Conservation (phyloP, 495 filamentous ascomycete genomes). For the Lophiostoma macrostomum region DNA sequence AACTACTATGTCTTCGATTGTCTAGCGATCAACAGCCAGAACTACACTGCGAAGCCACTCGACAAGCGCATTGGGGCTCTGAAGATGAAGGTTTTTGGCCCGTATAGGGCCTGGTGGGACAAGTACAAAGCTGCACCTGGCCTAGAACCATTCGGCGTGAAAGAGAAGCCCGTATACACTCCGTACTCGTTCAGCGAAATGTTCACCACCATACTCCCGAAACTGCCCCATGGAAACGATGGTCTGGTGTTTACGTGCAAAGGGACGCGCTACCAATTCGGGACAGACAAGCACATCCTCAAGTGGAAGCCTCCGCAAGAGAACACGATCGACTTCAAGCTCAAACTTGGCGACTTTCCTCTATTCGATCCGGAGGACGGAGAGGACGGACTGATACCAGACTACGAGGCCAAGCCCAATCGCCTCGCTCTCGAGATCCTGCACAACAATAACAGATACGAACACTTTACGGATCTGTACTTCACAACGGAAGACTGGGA, state of each 20-base stretch:
- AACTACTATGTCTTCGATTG: conserved; percentile 80
- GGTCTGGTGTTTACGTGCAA: conserved; percentile 95
- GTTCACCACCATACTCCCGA: conserved; percentile 80
- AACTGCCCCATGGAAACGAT: conserved; percentile 86
- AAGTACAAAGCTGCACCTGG: conserved; percentile 62
- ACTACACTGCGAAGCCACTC: conserved; percentile 70
- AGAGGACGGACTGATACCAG: conserved; percentile 44
- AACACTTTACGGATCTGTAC: conserved; percentile 58
- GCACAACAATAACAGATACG: conserved; percentile 56
- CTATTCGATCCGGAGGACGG: conserved; percentile 59
- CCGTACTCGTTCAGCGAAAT: conserved; percentile 86
- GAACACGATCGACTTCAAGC: conserved; percentile 88
- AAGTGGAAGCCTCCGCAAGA: conserved; percentile 96
- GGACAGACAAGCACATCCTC: conserved; percentile 87
- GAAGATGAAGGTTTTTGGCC: conserved; percentile 70
- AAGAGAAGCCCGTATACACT: conserved; percentile 83
- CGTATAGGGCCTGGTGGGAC: conserved; percentile 69
- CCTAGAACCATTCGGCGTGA: conserved; percentile 71
- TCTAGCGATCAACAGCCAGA: conserved; percentile 73
- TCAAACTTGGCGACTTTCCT: conserved; percentile 70
- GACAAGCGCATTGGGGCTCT: conserved; percentile 90
- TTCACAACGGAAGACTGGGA: conserved; percentile 82
- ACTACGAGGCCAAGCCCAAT: conserved; percentile 60
- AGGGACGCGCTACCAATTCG: conserved; percentile 75
- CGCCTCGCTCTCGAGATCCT: conserved; percentile 55